Base-by-base conservation (phyloP, 352 stramenopile genomes). In the Phytophthora cactorum region DNA sequence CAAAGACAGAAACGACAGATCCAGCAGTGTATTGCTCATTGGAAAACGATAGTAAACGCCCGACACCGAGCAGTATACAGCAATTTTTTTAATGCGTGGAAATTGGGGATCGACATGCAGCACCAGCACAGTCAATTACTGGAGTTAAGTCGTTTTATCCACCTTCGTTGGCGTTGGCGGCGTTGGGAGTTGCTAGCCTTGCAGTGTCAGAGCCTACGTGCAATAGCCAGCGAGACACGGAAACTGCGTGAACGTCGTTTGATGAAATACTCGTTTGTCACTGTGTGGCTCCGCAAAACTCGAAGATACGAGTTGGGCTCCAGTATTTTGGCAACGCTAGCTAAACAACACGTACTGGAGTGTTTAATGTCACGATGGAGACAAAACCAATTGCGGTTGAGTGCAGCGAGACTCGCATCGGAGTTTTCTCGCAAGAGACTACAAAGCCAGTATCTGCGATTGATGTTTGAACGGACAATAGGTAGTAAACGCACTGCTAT, bases 151-250 rank as follows among this genome's bases (percentile, higher is more conserved):
- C 51, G 56, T 22, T 27, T 70, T 28, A 14, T 73, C 2, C 64
- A 70, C 4, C 59, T 77, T 57, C 69, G 69, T 3, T 64, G 49
- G 59, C 64, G 54, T 34, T 73, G 69, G 69, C 61, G 64, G 12
- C 38, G 54, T 3, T 77, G 69, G 69, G 11, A 10, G 4, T 32
- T 61, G 31, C 17, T 66, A 11, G 25, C 46, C 1, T 15, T 49
- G 9, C 43, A 34, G 3, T 53, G 12, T 41, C 58, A 45, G 25
- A 17, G 53, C n/a, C 17, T 66, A 8, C 69, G 50, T 22, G 22
- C 27, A 31, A 53, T 44, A 36, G 54, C 59, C 6, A 27, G 8
- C 2, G 36, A 59, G 31, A 29, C 34, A 9, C 47, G 32, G 28
- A 47, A 65, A 38, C 0, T 63, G 28, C 38, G 39, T 38, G 43